Base-by-base conservation (phyloP, 805 yeast genomes). In the Saccharomycopsis malanga region DNA sequence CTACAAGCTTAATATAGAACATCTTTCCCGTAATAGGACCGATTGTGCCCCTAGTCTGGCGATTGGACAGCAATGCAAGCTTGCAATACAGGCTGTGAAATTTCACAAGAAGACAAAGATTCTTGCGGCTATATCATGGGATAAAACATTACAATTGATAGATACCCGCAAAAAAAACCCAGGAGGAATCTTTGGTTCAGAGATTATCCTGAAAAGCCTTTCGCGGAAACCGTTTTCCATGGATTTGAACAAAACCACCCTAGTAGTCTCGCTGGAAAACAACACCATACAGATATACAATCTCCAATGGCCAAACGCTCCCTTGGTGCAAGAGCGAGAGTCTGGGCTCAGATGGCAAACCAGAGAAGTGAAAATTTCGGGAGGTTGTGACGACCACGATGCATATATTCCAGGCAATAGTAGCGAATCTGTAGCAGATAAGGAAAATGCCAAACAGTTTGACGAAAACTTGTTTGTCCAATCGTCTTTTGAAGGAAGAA, bases 401-500 rank as follows among this genome's bases (percentile, higher is more conserved):
- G 12, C 48, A 6, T 51, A 35, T 37, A 50, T 48, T 24, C 45
- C 54, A n/a, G 54, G 54, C 4, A 18, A 48, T 5, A 39, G 45
- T 23, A 48, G 40, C 17, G 50, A 48, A 42, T 45, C 54, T 6
- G 41, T 27, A 23, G 52, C 48, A 21, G 37, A 48, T 14, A 37
- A 44, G 27, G n/a, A 12, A 12, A 2, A 23, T 30, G 17, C 20
- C 2, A 17, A 22, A 38, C 17, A 14, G 10, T 18, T 27, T 24
- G 23, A 36, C 2, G 25, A 39, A 1, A 45, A 45, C 9, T 40
- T 48, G 17, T 51, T 37, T 27, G 53, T 51, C 4, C 48, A 51
- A 23, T 41, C 52, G 3, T 51, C 54, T 6, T 51, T 35, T 29
- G 54, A 51, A 24, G 42, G 54, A 14, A 34, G 52, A 42, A 36